A percentile compares a stretch with the other conserved stretches of the same genome.
These are phyloP conservation scores for Glebionis coronaria DNA, from an alignment of 129 eudicot species.

Conservation along the genomic window DNA sequence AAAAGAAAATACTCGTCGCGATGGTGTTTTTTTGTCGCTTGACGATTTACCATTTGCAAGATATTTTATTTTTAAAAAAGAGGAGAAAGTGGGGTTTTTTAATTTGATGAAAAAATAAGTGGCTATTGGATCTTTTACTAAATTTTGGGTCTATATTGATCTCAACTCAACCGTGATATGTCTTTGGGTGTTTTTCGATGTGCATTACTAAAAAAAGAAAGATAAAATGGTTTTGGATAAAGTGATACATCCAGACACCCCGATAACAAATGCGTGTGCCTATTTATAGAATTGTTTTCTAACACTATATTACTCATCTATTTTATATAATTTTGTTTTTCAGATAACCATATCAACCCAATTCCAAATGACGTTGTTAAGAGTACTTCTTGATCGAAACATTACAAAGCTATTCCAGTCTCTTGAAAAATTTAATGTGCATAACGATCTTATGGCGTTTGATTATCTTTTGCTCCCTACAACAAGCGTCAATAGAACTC, in stretches of 20 bases:
- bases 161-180: too few relatives aligned
- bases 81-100: too few relatives aligned
- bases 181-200: not conserved
- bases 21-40: too few relatives aligned
- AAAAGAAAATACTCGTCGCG: too few relatives aligned
- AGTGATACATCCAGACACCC: too few relatives aligned
- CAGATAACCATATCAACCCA: conserved; percentile 15
- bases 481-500: conserved; percentile 7
- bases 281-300: not conserved
- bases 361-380: conserved; percentile 37
- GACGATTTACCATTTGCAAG: too few relatives aligned
- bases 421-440: conserved; percentile 1
- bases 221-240: not conserved
- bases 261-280: not conserved
- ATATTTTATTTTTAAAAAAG: too few relatives aligned
- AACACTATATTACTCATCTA: not conserved
- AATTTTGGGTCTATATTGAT: too few relatives aligned
- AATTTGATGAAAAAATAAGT: too few relatives aligned
- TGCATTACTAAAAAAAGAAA: not conserved
- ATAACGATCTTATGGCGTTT: conserved; percentile 10
- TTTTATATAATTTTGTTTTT: not conserved
- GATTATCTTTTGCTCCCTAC: conserved; percentile 80
- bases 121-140: too few relatives aligned
- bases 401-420: conserved; percentile 29
- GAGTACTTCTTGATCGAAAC: conserved; percentile 43